Conservation (phyloP, 345 rosid genomes). For the Citrus glauca region DNA sequence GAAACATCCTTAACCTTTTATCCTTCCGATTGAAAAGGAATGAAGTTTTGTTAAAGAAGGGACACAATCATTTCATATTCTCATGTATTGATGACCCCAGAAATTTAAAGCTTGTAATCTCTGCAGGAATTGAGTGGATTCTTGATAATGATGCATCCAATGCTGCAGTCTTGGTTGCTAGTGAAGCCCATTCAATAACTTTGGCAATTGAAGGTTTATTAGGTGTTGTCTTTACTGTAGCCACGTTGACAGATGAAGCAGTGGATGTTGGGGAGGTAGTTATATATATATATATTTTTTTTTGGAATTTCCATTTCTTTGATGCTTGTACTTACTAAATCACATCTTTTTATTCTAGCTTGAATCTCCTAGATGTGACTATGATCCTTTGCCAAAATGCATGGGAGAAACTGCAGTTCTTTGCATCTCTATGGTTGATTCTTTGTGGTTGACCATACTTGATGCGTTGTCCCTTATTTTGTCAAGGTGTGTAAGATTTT, state of each 20-base stretch:
- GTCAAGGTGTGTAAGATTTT: conserved; percentile 57
- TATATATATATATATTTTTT: not conserved
- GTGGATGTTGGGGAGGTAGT: conserved; percentile 89
- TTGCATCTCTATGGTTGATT: conserved; percentile 89
- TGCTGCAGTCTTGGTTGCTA: conserved; percentile 95
- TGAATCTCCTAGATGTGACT: conserved; percentile 83
- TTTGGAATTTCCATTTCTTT: not conserved
- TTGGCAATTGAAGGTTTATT: conserved; percentile 92
- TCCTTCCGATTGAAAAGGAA: not conserved
- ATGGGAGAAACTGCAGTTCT: conserved; percentile 72
- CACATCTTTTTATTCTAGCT: conserved; percentile 49
- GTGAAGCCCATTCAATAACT: conserved; percentile 97
- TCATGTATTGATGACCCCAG: conserved; percentile 5
- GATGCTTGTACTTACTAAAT: not conserved
- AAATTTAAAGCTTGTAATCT: conserved; percentile 8
- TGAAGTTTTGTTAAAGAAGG: not conserved
- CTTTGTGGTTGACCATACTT: conserved; percentile 94
- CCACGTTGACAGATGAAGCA: conserved; percentile 96
- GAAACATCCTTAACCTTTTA: not conserved
- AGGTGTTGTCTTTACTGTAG: conserved; percentile 92
- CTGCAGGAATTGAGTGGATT: conserved; percentile 94
- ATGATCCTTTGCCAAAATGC: conserved; percentile 50
- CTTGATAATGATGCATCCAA: conserved; percentile 97
- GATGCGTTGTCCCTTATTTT: conserved; percentile 93
- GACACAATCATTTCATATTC: not conserved